Conservation (phyloP, 805 yeast genomes). For the Zygosaccharomyces bisporus region DNA sequence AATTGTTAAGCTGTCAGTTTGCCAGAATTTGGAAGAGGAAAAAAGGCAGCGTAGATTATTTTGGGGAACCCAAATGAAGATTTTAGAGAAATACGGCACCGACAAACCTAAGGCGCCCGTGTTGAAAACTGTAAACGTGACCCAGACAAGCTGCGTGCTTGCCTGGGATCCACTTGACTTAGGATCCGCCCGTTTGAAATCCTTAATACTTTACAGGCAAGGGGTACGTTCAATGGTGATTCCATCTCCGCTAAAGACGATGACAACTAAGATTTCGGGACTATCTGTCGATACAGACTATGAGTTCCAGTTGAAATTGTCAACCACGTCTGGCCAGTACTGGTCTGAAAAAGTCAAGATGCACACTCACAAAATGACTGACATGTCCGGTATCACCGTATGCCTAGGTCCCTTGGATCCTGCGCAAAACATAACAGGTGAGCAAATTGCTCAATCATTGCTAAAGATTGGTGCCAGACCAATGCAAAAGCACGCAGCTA, state of each 20-base stretch:
- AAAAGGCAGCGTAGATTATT: slow-evolving; percentile 55
- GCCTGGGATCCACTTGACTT: slow-evolving; percentile 88
- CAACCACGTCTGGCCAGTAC: slow-evolving; percentile 86
- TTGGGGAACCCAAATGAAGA: slow-evolving; percentile 64
- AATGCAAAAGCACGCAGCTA: slow-evolving; percentile 64
- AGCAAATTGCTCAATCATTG: slow-evolving; percentile 62
- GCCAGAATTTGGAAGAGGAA: slow-evolving; percentile 69
- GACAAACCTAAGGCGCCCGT: slow-evolving; percentile 68
- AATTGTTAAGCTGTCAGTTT: slow-evolving; percentile 79
- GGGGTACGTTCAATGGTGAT: slow-evolving; percentile 67
- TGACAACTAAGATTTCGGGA: slow-evolving; percentile 85
- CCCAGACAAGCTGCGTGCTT: slow-evolving; percentile 91
- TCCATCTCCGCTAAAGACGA: slow-evolving; percentile 74
- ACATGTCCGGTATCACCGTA: slow-evolving; percentile 84
- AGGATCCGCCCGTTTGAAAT: slow-evolving; percentile 77
- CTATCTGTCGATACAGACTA: slow-evolving; percentile 81
- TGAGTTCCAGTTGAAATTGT: slow-evolving; percentile 72
- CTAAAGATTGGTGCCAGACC: slow-evolving; percentile 78
- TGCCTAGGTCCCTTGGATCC: slow-evolving; percentile 79
- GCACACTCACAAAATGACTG: slow-evolving; percentile 94
- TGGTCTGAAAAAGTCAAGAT: slow-evolving; percentile 63
- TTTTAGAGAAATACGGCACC: slow-evolving; percentile 67
- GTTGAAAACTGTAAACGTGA: slow-evolving; percentile 66
- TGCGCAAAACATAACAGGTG: slow-evolving; percentile 43
- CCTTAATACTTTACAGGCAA: slow-evolving; percentile 66